Percentiles rank a stretch among this genome's conserved stretches.
Evolutionary conservation across 352 stramenopile species (phyloP).

Genomic region (Phytophthora pistaciae): DNA sequence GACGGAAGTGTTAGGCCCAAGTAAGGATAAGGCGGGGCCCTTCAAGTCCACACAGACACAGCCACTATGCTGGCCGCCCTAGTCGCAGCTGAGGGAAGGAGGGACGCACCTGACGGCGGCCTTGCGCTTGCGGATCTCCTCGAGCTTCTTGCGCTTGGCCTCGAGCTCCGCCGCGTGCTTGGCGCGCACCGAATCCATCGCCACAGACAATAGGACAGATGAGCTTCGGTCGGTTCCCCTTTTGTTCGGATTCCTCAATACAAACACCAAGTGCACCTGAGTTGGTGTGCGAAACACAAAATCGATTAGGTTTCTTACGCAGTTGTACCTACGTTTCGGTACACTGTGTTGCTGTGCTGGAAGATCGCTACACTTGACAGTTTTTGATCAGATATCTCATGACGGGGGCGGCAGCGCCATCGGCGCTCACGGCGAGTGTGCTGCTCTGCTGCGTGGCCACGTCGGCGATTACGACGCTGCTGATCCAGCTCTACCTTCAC

Average conservation of each 20-base stretch:
- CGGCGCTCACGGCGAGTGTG: slow-evolving; percentile 36
- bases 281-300: slow-evolving; percentile 7
- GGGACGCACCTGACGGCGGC: slow-evolving; percentile 67
- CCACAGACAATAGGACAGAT: neutral
- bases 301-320: neutral
- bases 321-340: neutral
- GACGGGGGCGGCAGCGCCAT: slow-evolving; percentile 1
- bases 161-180: slow-evolving; percentile 89
- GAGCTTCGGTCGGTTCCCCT: slow-evolving; percentile 3
- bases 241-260: slow-evolving; percentile 11
- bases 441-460: slow-evolving; percentile 53
- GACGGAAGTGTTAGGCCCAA: slow-evolving; percentile 6
- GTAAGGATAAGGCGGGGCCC: neutral
- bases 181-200: slow-evolving; percentile 78
- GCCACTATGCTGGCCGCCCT: neutral
- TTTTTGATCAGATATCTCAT: slow-evolving; percentile 1
- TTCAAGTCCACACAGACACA: neutral
- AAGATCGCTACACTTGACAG: slow-evolving; percentile 16
- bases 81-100: neutral
- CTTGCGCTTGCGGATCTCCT: slow-evolving; percentile 90
- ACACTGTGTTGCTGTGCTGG: neutral
- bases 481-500: slow-evolving; percentile 50
- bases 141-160: slow-evolving; percentile 91
- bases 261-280: neutral
- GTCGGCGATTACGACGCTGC: slow-evolving; percentile 50